Base-by-base conservation (phyloP, 768 basidiomycete genomes). In the Russula brevipes region DNA sequence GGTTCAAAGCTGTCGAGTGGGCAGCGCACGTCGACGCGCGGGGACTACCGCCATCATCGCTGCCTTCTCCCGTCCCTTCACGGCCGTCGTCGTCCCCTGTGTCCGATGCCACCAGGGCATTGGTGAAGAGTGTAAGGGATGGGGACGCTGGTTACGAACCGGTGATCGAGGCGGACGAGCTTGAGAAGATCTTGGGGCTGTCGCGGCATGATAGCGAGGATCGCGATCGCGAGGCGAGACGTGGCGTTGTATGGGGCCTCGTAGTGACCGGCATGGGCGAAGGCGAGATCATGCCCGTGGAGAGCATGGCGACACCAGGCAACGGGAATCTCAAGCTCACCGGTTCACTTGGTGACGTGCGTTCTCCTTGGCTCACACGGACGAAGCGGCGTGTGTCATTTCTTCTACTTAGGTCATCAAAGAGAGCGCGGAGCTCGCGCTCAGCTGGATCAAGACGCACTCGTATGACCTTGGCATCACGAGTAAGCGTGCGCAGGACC, bases 1-100 rank as follows among this genome's bases (percentile, higher is more conserved):
- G 94, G 38, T 88, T 81, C 67, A 97, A 97, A 70, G 94, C 93
- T 1, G 95, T 98, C 5, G 88, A 97, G 69, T 95, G 88, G 86
- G 84, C 91, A 0, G 88, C 90, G 67, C 78, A 80, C 68, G 72
- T 84, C 14, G 85, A 87, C 61, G 73, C 46, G 10, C 35, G 30
- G 7, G 36, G 75, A 74, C 59, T 60, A 39, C 42, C 63, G 44
- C 59, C 51, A 52, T 66, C 57, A 16, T 68, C 65, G 38, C 45
- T 36, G 58, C 68, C 57, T 41, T 56, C 54, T 3, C 50, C 41
- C 42, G 42, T 41, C 17, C 52, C 31, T 50, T 68, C 42, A 24
- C 63, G 9, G 10, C 31, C 33, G 12, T 56, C 38, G 30, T 49
- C 52, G 2, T 55, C 33, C 3, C 2, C 11, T 4, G 19, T 31